These are phyloP conservation scores for Fusarium sp. DNA, from an alignment of 2,329 filamentous ascomycete genomes.

Conservation along the genomic window DNA sequence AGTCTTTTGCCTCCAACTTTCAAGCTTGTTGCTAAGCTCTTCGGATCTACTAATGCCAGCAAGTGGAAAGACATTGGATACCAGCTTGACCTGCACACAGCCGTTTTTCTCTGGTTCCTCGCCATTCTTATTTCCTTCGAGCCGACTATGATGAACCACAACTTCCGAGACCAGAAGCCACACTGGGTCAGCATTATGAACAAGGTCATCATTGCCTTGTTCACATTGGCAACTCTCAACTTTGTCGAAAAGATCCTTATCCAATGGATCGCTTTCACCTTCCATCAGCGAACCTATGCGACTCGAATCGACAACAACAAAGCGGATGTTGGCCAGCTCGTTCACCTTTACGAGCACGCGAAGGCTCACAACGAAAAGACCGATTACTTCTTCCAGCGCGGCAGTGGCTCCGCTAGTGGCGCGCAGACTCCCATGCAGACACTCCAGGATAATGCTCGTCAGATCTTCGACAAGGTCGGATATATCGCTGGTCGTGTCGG, in stretches of 20 bases:
- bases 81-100: constrained; percentile 85
- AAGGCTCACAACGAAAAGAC: constrained; percentile 76
- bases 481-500: constrained; percentile 88
- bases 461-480: constrained; percentile 82
- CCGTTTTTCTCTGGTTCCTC: constrained; percentile 92
- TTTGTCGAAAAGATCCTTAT: constrained; percentile 93
- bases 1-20: constrained; percentile 63
- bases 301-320: constrained; percentile 94
- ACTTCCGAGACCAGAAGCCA: constrained; percentile 54
- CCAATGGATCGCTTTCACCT: constrained; percentile 92
- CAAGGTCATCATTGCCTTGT: constrained; percentile 88
- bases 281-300: constrained; percentile 90
- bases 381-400: constrained; percentile 62
- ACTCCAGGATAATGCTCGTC: constrained; percentile 79
- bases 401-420: constrained; percentile 64
- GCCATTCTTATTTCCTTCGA: constrained; percentile 87
- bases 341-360: constrained; percentile 74
- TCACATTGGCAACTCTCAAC: constrained; percentile 83
- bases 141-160: constrained; percentile 77
- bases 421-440: constrained; percentile 79
- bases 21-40: constrained; percentile 72
- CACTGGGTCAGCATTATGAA: constrained; percentile 83
- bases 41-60: constrained; percentile 85
- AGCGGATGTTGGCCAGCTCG: constrained; percentile 77
- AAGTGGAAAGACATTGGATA: constrained; percentile 94